phyloP scores from a whole-genome alignment of 2,329 filamentous ascomycete genomes.

The Huntiella savannae region DNA sequence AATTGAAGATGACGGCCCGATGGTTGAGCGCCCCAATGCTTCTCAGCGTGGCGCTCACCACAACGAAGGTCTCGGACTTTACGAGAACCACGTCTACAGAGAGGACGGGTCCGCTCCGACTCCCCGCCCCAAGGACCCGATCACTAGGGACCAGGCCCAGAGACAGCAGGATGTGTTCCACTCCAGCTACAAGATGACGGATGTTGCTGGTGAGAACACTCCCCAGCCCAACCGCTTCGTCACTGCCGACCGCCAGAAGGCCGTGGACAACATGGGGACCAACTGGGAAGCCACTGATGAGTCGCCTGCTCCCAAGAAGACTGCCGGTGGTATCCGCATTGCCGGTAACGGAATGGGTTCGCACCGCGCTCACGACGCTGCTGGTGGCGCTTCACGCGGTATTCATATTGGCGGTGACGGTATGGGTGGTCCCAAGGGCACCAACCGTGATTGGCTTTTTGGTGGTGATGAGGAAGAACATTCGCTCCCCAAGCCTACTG shows the following conservation, averaged over 20 bases:
- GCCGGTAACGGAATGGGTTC: slow-evolving; percentile 41
- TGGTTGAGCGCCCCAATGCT: slow-evolving; percentile 28
- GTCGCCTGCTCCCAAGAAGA: slow-evolving; percentile 23
- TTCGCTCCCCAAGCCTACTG: slow-evolving; percentile 15
- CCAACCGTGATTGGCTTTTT: slow-evolving; percentile 38
- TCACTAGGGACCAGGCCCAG: slow-evolving; percentile 12
- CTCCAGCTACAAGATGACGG: slow-evolving; percentile 57
- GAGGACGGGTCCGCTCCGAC: slow-evolving; percentile 28
- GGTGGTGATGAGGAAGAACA: slow-evolving; percentile 25
- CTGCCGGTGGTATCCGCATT: slow-evolving; percentile 17
- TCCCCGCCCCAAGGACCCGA: slow-evolving; percentile 19
- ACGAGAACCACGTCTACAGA: slow-evolving; percentile 57
- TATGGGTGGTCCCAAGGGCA: slow-evolving; percentile 42
- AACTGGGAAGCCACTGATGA: slow-evolving; percentile 38
- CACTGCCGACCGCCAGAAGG: slow-evolving; percentile 44
- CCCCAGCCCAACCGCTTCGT: slow-evolving; percentile 25
- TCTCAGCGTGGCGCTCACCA: slow-evolving; percentile 47
- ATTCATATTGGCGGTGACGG: slow-evolving; percentile 40
- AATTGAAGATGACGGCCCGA: slow-evolving; percentile 45
- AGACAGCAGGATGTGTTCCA: slow-evolving; percentile 48
- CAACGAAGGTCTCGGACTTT: slow-evolving; percentile 27
- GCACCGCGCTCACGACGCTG: slow-evolving; percentile 18
- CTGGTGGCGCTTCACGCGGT: slow-evolving; percentile 15
- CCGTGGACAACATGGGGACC: slow-evolving; percentile 53
- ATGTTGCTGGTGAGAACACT: slow-evolving; percentile 37